Evolutionary conservation across 139 green algal species (phyloP), one percentile per base, ranked within the genome.

Genomic region (Tetradesmus lagerheimii): DNA sequence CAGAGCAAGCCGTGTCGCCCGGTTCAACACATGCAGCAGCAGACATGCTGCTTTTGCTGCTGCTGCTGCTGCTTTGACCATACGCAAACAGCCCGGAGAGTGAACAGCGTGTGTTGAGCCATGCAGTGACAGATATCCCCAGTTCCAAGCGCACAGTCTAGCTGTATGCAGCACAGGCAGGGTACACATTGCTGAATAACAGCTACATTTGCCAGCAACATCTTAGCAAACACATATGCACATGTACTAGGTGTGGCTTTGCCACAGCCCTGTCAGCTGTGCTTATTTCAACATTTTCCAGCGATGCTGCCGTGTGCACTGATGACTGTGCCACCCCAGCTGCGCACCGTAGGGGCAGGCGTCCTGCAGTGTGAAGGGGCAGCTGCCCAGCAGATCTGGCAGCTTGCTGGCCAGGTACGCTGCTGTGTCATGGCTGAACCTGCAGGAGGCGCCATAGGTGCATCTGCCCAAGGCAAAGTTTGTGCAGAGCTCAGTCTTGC

Each of bases 371-470:
- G 20, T 57, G 77, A 96, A 98, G 1, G 95, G 95, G 83, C 97
- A 99, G 37, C 23, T 57, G 9, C 97, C 97, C 23, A 96, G 96
- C 71, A 98, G 89, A 38, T 98, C 96, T 2, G 71, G 67, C 3
- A 91, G 90, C 89, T 97, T 97, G 18, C n/a, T 31, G 9, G n/a
- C 37, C 20, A 97, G 39, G 81, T 93, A 98, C 5, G 88, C 87
- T 1, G 87, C 82, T 5, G 96, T 78, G 79, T 98, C 97, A 76
- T 99, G 97, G 47, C 89, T 94, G 92, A 95, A 97, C 29, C 85
- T 93, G 93, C 97, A 98, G 18, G 80, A n/a, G 12, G 95, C 91
- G 1, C 93, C 95, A 71, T 90, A 95, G 1, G 27, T 91, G 89
- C 96, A 98, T 1, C 37, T 92, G 1, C 92, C 91, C 20, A 91